These are phyloP conservation scores for Neurospora sp. DNA, from an alignment of 495 filamentous ascomycete species.

Conservation along the genomic window DNA sequence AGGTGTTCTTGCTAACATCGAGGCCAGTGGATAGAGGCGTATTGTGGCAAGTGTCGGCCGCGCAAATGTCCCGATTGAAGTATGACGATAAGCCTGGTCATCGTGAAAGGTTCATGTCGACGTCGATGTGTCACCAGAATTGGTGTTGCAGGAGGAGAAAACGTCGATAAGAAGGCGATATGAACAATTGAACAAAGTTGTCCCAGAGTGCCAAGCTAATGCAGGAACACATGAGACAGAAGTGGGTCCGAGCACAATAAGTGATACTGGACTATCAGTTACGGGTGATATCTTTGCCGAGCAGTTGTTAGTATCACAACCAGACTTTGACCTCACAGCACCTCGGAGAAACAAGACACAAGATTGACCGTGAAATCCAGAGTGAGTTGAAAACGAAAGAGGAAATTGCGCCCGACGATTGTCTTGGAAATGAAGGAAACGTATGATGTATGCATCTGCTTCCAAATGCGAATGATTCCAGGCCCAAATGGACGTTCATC, in stretches of 20 bases:
- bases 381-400: neutral
- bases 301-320: neutral
- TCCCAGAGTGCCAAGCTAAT: neutral
- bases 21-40: neutral
- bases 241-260: neutral
- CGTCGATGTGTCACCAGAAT: neutral
- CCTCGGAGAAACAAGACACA: neutral
- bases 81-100: neutral
- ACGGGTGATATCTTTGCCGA: neutral
- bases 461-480: neutral
- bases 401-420: neutral
- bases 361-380: neutral
- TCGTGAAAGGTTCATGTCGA: neutral
- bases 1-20: neutral
- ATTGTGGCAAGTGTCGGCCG: neutral
- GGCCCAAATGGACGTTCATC: neutral
- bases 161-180: neutral
- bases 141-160: neutral
- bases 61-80: neutral
- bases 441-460: neutral
- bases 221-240: neutral
- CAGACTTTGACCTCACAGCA: neutral
- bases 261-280: neutral
- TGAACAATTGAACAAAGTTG: neutral
- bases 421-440: neutral